These are phyloP conservation scores for Lasiosphaeria ovina DNA, from an alignment of 495 filamentous ascomycete genomes.

Conservation along the genomic window DNA sequence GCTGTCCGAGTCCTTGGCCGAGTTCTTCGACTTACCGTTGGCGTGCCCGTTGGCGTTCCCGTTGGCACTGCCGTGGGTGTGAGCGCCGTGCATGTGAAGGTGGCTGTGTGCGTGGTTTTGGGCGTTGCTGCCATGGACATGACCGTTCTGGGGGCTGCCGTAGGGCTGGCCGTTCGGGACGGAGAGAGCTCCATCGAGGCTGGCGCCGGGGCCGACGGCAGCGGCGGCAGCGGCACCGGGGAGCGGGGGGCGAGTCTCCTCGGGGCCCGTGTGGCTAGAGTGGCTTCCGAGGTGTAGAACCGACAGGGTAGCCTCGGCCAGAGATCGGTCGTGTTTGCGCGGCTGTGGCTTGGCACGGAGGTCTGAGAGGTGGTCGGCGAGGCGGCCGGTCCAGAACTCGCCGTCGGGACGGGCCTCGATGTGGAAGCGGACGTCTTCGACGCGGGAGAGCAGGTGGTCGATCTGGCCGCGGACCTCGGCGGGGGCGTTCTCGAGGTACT, in stretches of 20 bases:
- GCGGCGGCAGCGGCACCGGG: neutral
- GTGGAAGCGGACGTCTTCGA: conserved; percentile 9
- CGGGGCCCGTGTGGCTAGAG: neutral
- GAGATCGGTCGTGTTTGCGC: conserved; percentile 8
- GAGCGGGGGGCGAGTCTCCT: neutral
- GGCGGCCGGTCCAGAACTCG: conserved; percentile 16
- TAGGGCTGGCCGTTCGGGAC: no score
- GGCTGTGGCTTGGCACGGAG: conserved; percentile 18
- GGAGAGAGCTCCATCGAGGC: no score
- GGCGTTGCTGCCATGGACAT: no score
- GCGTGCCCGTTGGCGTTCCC: neutral
- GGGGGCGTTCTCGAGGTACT: conserved; percentile 8
- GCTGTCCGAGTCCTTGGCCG: neutral
- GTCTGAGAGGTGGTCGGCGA: conserved; percentile 19
- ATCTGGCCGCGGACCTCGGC: conserved; percentile 8
- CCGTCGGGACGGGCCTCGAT: conserved; percentile 13
- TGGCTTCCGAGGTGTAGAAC: conserved; percentile 12
- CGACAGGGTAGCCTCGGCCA: conserved; percentile 14
- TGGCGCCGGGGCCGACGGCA: no score
- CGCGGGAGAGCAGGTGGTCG: conserved; percentile 12
- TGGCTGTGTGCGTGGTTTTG: no score
- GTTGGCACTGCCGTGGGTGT: neutral
- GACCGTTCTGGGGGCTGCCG: no score
- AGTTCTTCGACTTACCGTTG: neutral
- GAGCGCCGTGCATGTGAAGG: no score